phyloP scores from a whole-genome alignment of 495 filamentous ascomycete genomes.

The Lasiosphaeria hispida region DNA sequence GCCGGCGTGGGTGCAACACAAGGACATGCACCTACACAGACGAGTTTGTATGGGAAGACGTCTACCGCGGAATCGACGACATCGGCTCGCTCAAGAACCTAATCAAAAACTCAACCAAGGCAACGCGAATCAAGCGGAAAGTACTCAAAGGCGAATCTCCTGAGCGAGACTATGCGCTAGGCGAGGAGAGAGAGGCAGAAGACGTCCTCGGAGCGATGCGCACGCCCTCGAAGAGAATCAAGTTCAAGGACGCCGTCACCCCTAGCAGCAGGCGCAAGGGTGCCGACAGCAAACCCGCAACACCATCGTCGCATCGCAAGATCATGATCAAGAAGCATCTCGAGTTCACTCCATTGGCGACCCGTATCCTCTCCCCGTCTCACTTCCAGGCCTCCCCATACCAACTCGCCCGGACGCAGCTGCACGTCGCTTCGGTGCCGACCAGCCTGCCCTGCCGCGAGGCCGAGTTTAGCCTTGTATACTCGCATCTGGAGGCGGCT shows the following conservation, averaged over 20 bases:
- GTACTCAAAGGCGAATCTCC: conserved; percentile 25
- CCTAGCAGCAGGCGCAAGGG: conserved; percentile 44
- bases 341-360: conserved; percentile 92
- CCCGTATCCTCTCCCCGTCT: conserved; percentile 74
- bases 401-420: conserved; percentile 79
- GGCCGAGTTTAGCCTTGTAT: conserved; percentile 85
- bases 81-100: conserved; percentile 60
- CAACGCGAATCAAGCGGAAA: conserved; percentile 58
- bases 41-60: conserved; percentile 87
- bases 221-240: conserved; percentile 39
- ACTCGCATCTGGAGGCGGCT: conserved; percentile 88
- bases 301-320: conserved; percentile 67
- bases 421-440: conserved; percentile 93
- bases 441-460: conserved; percentile 87
- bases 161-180: conserved; percentile 49
- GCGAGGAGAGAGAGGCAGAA: conserved; percentile 36
- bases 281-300: conserved; percentile 44
- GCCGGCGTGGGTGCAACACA: conserved; percentile 83
- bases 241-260: conserved; percentile 26
- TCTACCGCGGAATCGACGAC: conserved; percentile 66
- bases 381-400: conserved; percentile 83
- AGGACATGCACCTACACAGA: conserved; percentile 86
- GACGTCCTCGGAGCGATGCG: conserved; percentile 42
- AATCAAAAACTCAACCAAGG: conserved; percentile 67
- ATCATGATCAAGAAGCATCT: conserved; percentile 86